Conservation (phyloP, 2,329 filamentous ascomycete species). For the Aurifilum marmelostoma region DNA sequence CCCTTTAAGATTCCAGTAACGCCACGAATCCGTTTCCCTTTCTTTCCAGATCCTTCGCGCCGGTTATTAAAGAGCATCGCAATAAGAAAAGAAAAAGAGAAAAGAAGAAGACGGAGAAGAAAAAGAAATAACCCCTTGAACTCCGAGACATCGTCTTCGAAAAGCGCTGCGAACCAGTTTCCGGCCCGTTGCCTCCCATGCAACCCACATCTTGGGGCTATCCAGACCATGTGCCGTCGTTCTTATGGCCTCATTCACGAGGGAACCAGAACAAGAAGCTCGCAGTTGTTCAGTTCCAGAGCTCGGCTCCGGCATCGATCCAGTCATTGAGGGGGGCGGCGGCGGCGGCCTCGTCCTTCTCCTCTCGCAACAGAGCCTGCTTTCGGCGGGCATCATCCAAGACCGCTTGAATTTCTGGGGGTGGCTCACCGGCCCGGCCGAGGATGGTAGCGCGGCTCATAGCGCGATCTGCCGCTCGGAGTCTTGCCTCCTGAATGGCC, state of each 20-base stretch:
- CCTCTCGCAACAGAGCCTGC: not conserved
- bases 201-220: not conserved
- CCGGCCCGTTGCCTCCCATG: not conserved
- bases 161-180: not conserved
- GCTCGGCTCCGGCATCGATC: slow-evolving; percentile 7
- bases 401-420: not conserved
- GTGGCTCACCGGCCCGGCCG: not conserved
- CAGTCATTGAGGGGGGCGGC: not conserved
- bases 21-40: not conserved
- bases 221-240: not conserved
- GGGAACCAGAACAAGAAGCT: not conserved
- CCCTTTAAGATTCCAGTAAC: not conserved
- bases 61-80: not conserved
- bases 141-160: not conserved
- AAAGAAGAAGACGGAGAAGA: not conserved
- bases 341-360: not conserved
- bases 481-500: not conserved
- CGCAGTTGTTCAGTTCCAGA: not conserved
- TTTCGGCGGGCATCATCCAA: not conserved
- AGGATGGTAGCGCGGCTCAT: slow-evolving; percentile 15
- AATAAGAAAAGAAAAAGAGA: not conserved
- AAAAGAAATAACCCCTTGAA: not conserved
- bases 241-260: not conserved
- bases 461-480: slow-evolving; percentile 1
- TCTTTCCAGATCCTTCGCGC: not conserved